Evolutionary conservation across 768 basidiomycete genomes (phyloP), one percentile per base, ranked within the genome.

Genomic region (Lentinula boryana): DNA sequence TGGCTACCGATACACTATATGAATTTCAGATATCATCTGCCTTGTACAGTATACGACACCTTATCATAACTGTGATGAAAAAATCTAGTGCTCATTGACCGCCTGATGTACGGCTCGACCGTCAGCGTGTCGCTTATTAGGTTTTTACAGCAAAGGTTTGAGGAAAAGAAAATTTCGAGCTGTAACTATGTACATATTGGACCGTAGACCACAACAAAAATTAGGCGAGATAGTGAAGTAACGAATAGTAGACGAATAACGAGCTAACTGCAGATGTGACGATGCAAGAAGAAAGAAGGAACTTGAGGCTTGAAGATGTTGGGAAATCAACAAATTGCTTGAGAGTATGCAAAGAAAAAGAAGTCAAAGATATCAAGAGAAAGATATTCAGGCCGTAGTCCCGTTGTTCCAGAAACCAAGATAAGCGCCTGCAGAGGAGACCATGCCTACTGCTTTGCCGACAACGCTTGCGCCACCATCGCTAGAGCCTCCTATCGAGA

Each of bases 381-480:
- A 46, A 18, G 8, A 21, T 21, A 15, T 57, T 57, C 31, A 57
- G 27, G 31, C 38, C 36, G 40, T 35, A 41, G 46, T 43, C n/a
- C 52, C 53, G 36, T 51, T 61, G 41, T 71, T 64, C 81, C 81
- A 82, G 40, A 80, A 67, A 55, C 91, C 89, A 18, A 94, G 68
- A 66, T 88, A 86, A 48, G 89, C 89, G 18, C 90, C 86, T 2
- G 93, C 93, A 56, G 81, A 86, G 48, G 84, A 86, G 61, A 94
- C 88, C 43, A 95, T 89, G 57, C 88, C 91, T 18, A 87, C 89
- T 23, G 92, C 86, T 52, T 83, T 76, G 15, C 82, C 80, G 23
- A 83, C 82, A 21, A 87, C 79, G 21, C 61, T 61, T 31, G 58
- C 53, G 21, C 65, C 62, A 3, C 63, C 61, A 6, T 68, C 64